Base-by-base conservation (phyloP, 2,329 filamentous ascomycete genomes). In the Alternaria arborescens region DNA sequence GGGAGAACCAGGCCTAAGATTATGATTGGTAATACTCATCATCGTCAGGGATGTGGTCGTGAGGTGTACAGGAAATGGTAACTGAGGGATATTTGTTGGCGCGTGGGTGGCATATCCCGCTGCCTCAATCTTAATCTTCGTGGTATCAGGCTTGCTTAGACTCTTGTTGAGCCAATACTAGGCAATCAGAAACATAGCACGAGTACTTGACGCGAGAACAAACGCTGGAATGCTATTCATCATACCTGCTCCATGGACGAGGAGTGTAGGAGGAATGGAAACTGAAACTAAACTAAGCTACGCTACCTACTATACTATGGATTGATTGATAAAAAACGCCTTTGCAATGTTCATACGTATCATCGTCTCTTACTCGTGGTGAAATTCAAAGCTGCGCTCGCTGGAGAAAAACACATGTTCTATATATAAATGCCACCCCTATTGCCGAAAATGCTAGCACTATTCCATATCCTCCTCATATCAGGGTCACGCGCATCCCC, bases 361-460 rank as follows among this genome's bases (percentile, higher is more conserved):
- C 40, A 42, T 42, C 20, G 40, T 8, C 20, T 42, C 40, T 14
- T 24, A 20, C 40, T 40, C 38, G 40, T 41, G 7, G 18, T 41
- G 20, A 24, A 42, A 28, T 24, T 28, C 42, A 44, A 28, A 18
- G 42, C 18, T 22, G 18, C 44, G 46, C 46, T 50, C 46, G 46
- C 46, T 50, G 6, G 20, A n/a, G 26, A 12, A 26, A 46, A 38
- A 10, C 46, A 26, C 46, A 50, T 36, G 46, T 38, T 50, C 46
- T 50, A 50, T 50, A 7, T 48, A 50, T 50, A 3, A 36, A 50
- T 50, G 34, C 22, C 30, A 11, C 46, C 20, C 30, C 46, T 14
- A 24, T 50, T 50, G 32, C 46, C 46, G 32, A 50, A 50, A 50
- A 50, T 50, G 46, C 32, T 50, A 50, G 22, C 20, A 50, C 46